Evolutionary conservation across 495 filamentous ascomycete species (phyloP).

Genomic region (Lichenothelia convexa): DNA sequence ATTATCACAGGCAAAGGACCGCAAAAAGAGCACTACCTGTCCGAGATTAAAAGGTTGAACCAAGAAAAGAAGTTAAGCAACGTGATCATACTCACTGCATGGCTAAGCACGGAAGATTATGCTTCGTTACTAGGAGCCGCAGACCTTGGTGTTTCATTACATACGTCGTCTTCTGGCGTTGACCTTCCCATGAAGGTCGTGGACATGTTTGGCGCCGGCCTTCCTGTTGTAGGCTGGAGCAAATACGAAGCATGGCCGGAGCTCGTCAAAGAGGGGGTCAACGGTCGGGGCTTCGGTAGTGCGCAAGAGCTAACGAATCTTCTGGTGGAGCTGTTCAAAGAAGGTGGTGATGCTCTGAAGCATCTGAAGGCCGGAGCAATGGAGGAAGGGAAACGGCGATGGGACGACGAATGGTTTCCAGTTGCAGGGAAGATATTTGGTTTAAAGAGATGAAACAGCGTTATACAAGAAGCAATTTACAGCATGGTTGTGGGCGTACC

Average conservation of each 20-base stretch:
- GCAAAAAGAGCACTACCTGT: constrained; percentile 54
- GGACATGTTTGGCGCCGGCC: constrained; percentile 88
- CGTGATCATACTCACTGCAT: constrained; percentile 60
- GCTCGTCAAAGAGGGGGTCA: constrained; percentile 67
- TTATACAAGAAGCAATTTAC: too few species aligned
- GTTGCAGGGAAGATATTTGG: constrained; percentile 56
- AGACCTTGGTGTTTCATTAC: constrained; percentile 77
- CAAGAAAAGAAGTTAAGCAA: constrained; percentile 38
- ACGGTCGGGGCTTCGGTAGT: constrained; percentile 64
- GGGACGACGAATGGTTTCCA: constrained; percentile 89
- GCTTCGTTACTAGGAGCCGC: constrained; percentile 71
- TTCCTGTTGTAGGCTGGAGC: constrained; percentile 76
- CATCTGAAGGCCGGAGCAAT: constrained; percentile 51
- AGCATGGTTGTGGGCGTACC: too few species aligned
- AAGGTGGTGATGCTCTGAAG: constrained; percentile 33
- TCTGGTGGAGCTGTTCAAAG: constrained; percentile 43
- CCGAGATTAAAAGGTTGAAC: constrained; percentile 40
- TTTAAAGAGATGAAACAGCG: constrained; percentile 19
- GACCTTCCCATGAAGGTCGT: constrained; percentile 99
- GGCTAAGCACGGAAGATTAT: constrained; percentile 69
- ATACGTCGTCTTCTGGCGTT: constrained; percentile 82
- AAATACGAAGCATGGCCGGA: constrained; percentile 75
- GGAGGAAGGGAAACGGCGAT: constrained; percentile 57
- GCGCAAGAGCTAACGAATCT: constrained; percentile 38
- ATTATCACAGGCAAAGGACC: constrained; percentile 92